phyloP scores from a whole-genome alignment of 768 basidiomycete species.

The Tylopilus subfusipes region DNA sequence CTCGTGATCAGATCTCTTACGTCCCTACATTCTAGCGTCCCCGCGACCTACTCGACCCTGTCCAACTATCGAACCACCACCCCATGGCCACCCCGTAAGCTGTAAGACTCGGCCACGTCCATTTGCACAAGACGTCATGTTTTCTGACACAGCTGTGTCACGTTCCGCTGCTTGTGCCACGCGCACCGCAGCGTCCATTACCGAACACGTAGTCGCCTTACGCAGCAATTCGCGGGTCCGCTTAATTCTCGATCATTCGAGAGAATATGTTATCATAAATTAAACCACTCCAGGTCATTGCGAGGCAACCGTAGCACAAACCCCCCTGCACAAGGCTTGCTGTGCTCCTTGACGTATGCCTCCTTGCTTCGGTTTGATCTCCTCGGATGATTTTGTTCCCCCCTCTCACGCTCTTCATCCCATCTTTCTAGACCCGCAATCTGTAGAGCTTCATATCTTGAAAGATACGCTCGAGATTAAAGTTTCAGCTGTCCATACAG shows the following conservation, averaged over 20 bases:
- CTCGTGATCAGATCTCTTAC: slow-evolving; percentile 13
- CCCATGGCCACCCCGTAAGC: background rate
- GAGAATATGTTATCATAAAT: slow-evolving; percentile 3
- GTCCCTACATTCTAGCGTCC: slow-evolving; percentile 1
- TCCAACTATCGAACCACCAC: background rate
- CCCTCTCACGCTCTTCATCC: slow-evolving; percentile 4
- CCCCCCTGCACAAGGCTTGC: background rate
- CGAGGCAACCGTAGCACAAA: slow-evolving; percentile 1
- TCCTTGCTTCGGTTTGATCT: slow-evolving; percentile 15
- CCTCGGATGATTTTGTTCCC: slow-evolving; percentile 19
- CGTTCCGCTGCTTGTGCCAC: slow-evolving; percentile 7
- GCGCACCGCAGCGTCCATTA: slow-evolving; percentile 13
- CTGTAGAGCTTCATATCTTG: slow-evolving; percentile 10
- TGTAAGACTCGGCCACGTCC: no score
- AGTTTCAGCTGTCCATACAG: slow-evolving; percentile 7
- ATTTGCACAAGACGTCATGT: background rate
- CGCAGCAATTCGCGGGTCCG: slow-evolving; percentile 23
- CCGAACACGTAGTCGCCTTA: background rate
- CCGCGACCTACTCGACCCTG: slow-evolving; percentile 7
- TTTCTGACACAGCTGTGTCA: background rate
- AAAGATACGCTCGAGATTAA: slow-evolving; percentile 18
- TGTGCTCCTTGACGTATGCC: slow-evolving; percentile 19
- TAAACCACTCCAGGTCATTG: background rate
- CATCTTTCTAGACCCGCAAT: background rate
- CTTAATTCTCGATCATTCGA: slow-evolving; percentile 9